These are phyloP conservation scores for Aspergillus ustus DNA, from an alignment of 2,329 filamentous ascomycete species.

Conservation along the genomic window DNA sequence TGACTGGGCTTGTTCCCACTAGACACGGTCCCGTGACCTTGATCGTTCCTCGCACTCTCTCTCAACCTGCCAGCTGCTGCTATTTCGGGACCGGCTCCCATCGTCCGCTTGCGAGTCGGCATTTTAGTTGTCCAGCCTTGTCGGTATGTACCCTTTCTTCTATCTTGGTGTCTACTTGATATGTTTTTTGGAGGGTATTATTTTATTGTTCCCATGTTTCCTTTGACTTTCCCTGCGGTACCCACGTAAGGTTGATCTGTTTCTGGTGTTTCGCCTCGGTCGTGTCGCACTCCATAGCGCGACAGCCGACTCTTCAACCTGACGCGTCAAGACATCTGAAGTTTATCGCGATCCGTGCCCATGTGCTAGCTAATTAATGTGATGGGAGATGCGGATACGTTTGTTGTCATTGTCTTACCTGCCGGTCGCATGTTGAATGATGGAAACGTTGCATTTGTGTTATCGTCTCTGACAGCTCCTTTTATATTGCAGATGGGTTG, in stretches of 20 bases:
- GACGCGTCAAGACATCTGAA: constrained; percentile 33
- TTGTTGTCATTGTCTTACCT: constrained; percentile 15
- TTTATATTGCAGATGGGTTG: constrained; percentile 50
- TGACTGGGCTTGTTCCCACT: constrained; percentile 14
- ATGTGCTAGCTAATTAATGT: constrained; percentile 3
- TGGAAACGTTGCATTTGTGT: constrained; percentile 20
- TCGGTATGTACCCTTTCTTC: constrained; percentile 43
- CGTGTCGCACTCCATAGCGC: constrained; percentile 33
- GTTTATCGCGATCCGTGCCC: constrained; percentile 13
- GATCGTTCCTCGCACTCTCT: constrained; percentile 26
- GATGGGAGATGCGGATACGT: constrained; percentile 13
- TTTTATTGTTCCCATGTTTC: constrained; percentile 4
- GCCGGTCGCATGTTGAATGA: constrained; percentile 33
- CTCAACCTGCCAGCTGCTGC: constrained; percentile 37
- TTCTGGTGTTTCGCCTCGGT: constrained; percentile 23
- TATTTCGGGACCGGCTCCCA: constrained; percentile 45
- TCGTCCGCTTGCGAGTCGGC: constrained; percentile 44
- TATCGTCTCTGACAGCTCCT: constrained; percentile 31
- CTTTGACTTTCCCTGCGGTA: constrained; percentile 12
- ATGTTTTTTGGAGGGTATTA: neutral
- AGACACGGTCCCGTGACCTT: constrained; percentile 34
- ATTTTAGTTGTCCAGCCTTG: constrained; percentile 46
- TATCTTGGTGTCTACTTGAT: constrained; percentile 14
- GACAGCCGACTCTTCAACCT: constrained; percentile 24
- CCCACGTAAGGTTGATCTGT: constrained; percentile 25